Evolutionary conservation across 768 basidiomycete species (phyloP).

Genomic region (Amanita exitialis): DNA sequence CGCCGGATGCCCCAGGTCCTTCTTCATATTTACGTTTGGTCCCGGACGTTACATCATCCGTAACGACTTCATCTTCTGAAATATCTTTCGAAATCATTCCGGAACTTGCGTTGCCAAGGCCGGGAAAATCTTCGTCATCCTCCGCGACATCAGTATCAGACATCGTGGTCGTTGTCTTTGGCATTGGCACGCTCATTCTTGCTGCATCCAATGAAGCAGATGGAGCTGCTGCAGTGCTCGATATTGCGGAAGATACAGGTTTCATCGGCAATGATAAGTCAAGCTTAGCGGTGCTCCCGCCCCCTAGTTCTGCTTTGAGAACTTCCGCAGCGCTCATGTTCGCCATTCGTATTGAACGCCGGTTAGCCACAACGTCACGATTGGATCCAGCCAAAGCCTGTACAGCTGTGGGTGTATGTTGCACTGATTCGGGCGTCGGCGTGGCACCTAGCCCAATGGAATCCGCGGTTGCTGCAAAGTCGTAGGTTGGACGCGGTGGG

Average conservation of each 20-base stretch:
- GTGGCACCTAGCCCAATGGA: conserved; percentile 67
- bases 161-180: conserved; percentile 4
- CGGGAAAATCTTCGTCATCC: conserved; percentile 25
- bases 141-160: background rate
- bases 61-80: conserved; percentile 14
- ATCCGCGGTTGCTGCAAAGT: conserved; percentile 70
- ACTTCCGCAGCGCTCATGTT: conserved; percentile 95
- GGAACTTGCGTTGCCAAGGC: conserved; percentile 18
- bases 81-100: conserved; percentile 4
- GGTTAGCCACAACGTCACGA: conserved; percentile 82
- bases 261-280: conserved; percentile 28
- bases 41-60: conserved; percentile 12
- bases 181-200: conserved; percentile 12
- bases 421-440: conserved; percentile 45
- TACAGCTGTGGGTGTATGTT: conserved; percentile 48
- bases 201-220: conserved; percentile 21
- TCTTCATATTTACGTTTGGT: conserved; percentile 42
- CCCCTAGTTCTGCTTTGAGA: conserved; percentile 82
- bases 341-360: conserved; percentile 85
- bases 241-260: conserved; percentile 18
- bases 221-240: conserved; percentile 14
- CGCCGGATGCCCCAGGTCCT: conserved; percentile 26
- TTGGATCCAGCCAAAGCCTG: conserved; percentile 82
- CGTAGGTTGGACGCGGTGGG: conserved; percentile 52
- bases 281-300: conserved; percentile 35